A percentile compares a stretch with the other conserved stretches of the same genome.
Evolutionary conservation across 768 basidiomycete species (phyloP).

Genomic region (Harrya chromipes): DNA sequence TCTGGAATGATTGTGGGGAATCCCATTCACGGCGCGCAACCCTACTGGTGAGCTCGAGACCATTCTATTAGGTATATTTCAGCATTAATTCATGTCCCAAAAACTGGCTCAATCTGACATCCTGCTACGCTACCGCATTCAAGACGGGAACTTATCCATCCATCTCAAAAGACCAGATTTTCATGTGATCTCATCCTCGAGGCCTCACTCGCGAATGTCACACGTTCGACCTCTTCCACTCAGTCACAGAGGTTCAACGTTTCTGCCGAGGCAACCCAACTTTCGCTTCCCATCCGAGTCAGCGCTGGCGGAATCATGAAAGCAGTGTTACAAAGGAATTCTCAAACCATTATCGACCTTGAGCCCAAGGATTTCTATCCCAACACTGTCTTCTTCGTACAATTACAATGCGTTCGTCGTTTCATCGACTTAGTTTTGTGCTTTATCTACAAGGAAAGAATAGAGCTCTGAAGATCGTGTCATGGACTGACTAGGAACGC

Average conservation of each 20-base stretch:
- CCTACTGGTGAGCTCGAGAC: conserved; percentile 38
- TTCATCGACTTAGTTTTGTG: conserved; percentile 19
- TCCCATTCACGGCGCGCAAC: conserved; percentile 74
- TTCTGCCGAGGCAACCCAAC: conserved; percentile 55
- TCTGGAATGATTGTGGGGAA: conserved; percentile 80
- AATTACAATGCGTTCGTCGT: conserved; percentile 73
- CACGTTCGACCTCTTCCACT: conserved; percentile 47
- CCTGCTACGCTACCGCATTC: conserved; percentile 67
- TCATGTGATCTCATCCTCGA: conserved; percentile 71
- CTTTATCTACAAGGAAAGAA: conserved; percentile 2
- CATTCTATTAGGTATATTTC: conserved; percentile 1
- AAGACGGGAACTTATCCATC: conserved; percentile 63
- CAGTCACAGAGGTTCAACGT: conserved; percentile 47
- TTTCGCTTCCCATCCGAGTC: conserved; percentile 55
- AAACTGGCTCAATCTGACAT: conserved; percentile 68
- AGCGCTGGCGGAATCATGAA: conserved; percentile 54
- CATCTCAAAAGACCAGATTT: conserved; percentile 56
- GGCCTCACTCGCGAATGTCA: conserved; percentile 56
- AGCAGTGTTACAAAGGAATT: conserved; percentile 47
- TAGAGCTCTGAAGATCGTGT: background rate
- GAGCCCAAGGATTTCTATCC: conserved; percentile 49
- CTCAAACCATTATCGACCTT: conserved; percentile 44
- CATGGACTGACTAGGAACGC: no score
- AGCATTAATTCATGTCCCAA: background rate
- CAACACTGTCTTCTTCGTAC: conserved; percentile 47